A percentile compares a stretch with the other conserved stretches of the same genome.
These are phyloP conservation scores for Flaveria bidentis DNA, from an alignment of 129 eudicot species.

Conservation along the genomic window DNA sequence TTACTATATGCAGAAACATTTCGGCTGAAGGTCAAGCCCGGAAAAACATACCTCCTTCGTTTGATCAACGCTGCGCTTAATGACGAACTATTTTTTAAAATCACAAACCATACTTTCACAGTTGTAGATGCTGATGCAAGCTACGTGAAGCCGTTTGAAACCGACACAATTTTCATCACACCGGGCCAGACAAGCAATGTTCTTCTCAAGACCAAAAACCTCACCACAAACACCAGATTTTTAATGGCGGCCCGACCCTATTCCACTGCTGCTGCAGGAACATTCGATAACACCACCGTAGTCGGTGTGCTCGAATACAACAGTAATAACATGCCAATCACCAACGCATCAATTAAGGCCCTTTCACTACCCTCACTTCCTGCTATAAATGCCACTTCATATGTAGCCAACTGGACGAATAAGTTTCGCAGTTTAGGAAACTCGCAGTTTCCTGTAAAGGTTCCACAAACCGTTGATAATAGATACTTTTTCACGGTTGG, in stretches of 20 bases:
- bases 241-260: conserved; percentile 52
- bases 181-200: conserved; percentile 56
- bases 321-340: background rate
- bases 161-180: conserved; percentile 39
- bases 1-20: conserved; percentile 37
- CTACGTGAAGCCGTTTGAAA: conserved; percentile 49
- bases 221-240: conserved; percentile 35
- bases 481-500: conserved; percentile 42
- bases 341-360: conserved; percentile 20
- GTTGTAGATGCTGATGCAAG: conserved; percentile 49
- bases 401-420: conserved; percentile 42
- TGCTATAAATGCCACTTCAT: conserved; percentile 36
- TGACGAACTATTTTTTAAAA: conserved; percentile 48
- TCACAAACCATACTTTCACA: conserved; percentile 58
- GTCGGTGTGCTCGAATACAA: conserved; percentile 43
- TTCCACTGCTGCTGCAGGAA: conserved; percentile 35
- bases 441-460: conserved; percentile 13
- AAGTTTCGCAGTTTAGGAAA: conserved; percentile 39
- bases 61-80: conserved; percentile 47
- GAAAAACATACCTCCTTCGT: conserved; percentile 45
- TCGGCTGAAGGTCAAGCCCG: conserved; percentile 41
- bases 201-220: conserved; percentile 43
- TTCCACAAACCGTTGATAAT: conserved; percentile 35
- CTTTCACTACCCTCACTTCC: conserved; percentile 38
- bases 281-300: conserved; percentile 47